Evolutionary conservation across 305 asterid genomes (phyloP).

Genomic region (Vinca major): DNA sequence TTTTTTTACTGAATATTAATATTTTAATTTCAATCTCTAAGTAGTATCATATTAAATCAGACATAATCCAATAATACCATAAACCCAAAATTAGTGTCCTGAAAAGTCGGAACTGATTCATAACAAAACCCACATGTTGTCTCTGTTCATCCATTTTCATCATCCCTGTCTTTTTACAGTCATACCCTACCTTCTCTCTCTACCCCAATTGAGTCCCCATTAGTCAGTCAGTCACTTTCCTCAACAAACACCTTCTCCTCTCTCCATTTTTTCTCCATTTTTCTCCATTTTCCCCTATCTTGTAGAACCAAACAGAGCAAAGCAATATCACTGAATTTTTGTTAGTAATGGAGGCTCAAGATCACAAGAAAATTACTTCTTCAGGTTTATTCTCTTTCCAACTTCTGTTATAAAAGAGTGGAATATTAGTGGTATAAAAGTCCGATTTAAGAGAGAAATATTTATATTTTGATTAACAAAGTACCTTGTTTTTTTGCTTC

Average conservation of each 20-base stretch:
- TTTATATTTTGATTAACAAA: too few species aligned
- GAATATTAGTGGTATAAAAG: not conserved
- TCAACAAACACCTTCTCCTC: constrained; percentile 6
- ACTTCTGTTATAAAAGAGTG: constrained; percentile 6
- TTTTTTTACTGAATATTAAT: too few species aligned
- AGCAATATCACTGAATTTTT: not conserved
- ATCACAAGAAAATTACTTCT: constrained; percentile 30
- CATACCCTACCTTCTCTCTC: constrained; percentile 5
- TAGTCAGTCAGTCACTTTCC: constrained; percentile 20
- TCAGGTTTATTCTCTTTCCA: constrained; percentile 26
- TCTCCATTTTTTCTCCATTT: not conserved
- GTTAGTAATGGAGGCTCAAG: constrained; percentile 35
- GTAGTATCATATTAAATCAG: too few species aligned
- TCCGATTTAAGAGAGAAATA: too few species aligned
- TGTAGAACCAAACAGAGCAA: not conserved
- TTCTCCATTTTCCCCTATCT: not conserved
- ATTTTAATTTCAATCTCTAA: too few species aligned
- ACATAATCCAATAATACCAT: too few species aligned
- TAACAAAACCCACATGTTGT: constrained; percentile 36
- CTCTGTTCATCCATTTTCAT: constrained; percentile 14
- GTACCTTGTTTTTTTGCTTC: too few species aligned
- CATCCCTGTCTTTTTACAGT: constrained; percentile 19
- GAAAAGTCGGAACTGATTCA: constrained; percentile 20
- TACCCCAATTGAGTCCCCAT: not conserved
- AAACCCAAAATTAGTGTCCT: constrained; percentile 18